Percentiles rank a stretch among this genome's conserved stretches.
phyloP scores from a whole-genome alignment of 2,329 filamentous ascomycete genomes.

The Aspergillus sp. region DNA sequence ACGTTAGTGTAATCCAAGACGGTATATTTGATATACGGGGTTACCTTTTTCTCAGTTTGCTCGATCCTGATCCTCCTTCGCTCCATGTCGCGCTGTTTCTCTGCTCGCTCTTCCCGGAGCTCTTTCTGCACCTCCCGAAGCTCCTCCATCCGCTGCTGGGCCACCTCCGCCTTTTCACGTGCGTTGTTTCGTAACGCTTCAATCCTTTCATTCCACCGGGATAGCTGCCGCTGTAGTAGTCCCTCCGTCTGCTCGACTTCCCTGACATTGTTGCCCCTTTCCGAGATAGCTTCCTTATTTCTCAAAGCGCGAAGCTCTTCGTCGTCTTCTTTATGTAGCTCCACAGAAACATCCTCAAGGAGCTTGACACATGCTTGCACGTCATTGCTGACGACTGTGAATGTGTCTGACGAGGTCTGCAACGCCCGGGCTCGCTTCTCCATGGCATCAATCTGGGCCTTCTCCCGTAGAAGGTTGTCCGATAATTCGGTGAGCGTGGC shows the following conservation, averaged over 20 bases:
- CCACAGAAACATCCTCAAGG: conserved; percentile 80
- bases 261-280: conserved; percentile 82
- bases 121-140: conserved; percentile 75
- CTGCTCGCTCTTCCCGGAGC: conserved; percentile 78
- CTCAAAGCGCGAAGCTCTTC: conserved; percentile 76
- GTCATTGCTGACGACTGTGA: conserved; percentile 78
- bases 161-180: conserved; percentile 75
- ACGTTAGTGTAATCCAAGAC: conserved; percentile 20
- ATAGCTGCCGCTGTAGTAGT: conserved; percentile 77
- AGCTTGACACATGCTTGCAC: conserved; percentile 86
- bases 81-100: conserved; percentile 91
- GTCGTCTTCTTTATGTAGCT: conserved; percentile 87
- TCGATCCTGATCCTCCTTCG: conserved; percentile 89
- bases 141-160: conserved; percentile 88
- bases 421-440: conserved; percentile 85
- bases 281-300: conserved; percentile 83
- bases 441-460: conserved; percentile 79
- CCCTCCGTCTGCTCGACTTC: conserved; percentile 89
- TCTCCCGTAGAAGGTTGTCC: conserved; percentile 74
- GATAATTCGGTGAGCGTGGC: conserved; percentile 77
- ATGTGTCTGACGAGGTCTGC: conserved; percentile 89
- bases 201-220: conserved; percentile 83
- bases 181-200: conserved; percentile 79
- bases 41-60: conserved; percentile 96
- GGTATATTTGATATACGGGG: not conserved